Evolutionary conservation across 1,139 yeast genomes (phyloP).

Genomic region (Hemisphaericaspora xylofermentans): DNA sequence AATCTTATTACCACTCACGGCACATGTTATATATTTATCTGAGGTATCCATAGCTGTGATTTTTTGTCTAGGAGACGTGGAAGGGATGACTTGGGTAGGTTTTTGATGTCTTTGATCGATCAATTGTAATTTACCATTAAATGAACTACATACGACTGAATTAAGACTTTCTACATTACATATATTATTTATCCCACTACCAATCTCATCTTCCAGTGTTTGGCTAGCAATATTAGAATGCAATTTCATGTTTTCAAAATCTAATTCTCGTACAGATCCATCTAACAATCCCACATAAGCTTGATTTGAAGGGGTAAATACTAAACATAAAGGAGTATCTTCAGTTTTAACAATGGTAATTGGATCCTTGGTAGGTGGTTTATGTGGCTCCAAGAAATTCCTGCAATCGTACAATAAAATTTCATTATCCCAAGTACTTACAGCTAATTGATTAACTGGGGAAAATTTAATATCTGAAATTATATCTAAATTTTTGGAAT

Average conservation of each 20-base stretch:
- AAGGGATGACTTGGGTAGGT: slow-evolving; percentile 10
- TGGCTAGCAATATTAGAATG: slow-evolving; percentile 13
- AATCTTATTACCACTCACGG: slow-evolving; percentile 52
- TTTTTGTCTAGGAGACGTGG: slow-evolving; percentile 36
- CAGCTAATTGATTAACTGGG: slow-evolving; percentile 32
- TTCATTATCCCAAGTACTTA: slow-evolving; percentile 43
- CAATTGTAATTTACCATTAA: slow-evolving; percentile 50
- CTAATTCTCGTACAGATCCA: slow-evolving; percentile 42
- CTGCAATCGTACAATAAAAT: slow-evolving; percentile 36
- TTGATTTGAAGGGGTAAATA: slow-evolving; percentile 15
- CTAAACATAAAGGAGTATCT: slow-evolving; percentile 14
- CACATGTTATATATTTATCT: slow-evolving; percentile 50
- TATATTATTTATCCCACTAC: slow-evolving; percentile 32
- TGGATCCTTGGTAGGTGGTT: slow-evolving; percentile 11
- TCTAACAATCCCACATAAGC: slow-evolving; percentile 37
- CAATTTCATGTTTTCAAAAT: slow-evolving; percentile 40
- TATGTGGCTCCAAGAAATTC: slow-evolving; percentile 10
- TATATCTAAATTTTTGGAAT: slow-evolving; percentile 24
- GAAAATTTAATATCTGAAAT: slow-evolving; percentile 35
- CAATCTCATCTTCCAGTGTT: slow-evolving; percentile 14
- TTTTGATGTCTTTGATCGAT: slow-evolving; percentile 28
- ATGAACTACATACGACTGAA: slow-evolving; percentile 44
- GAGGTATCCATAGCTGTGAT: slow-evolving; percentile 65
- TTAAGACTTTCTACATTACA: slow-evolving; percentile 27
- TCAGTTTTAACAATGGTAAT: slow-evolving; percentile 9